These are phyloP conservation scores for Tricharina praecox DNA, from an alignment of 495 filamentous ascomycete species.

Conservation along the genomic window DNA sequence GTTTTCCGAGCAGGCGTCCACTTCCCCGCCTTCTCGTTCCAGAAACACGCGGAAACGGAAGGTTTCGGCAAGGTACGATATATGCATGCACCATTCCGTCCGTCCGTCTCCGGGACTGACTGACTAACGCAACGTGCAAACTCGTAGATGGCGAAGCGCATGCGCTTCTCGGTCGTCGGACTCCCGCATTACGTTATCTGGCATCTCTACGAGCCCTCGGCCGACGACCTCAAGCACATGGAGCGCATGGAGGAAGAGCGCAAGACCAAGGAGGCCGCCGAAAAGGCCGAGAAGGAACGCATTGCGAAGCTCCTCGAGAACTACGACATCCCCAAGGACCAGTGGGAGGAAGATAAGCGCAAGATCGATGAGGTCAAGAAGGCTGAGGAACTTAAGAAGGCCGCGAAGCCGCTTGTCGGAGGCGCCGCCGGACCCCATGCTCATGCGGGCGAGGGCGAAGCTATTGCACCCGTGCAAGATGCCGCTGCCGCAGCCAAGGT, in stretches of 20 bases:
- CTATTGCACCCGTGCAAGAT: constrained; percentile 7
- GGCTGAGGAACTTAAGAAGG: constrained; percentile 8
- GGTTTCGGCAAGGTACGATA: constrained; percentile 91
- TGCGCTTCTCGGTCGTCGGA: constrained; percentile 92
- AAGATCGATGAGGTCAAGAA: constrained; percentile 44
- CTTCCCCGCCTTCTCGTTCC: constrained; percentile 96
- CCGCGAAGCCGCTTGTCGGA: constrained; percentile 10
- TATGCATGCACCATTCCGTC: too few species aligned
- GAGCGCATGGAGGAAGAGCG: constrained; percentile 56
- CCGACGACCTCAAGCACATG: constrained; percentile 96
- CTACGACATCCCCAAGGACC: constrained; percentile 43
- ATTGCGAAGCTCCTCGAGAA: constrained; percentile 36
- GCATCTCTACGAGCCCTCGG: constrained; percentile 97
- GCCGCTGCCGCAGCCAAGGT: not conserved
- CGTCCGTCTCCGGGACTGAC: not conserved
- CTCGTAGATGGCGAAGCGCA: constrained; percentile 95
- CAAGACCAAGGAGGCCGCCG: constrained; percentile 40
- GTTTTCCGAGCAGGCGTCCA: constrained; percentile 92
- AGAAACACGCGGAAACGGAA: constrained; percentile 97
- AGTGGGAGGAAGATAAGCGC: constrained; percentile 74
- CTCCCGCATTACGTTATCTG: constrained; percentile 97
- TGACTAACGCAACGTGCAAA: constrained; percentile 4
- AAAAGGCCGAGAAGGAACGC: constrained; percentile 36
- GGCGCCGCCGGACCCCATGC: constrained; percentile 20
- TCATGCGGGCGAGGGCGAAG: constrained; percentile 19